Conservation (phyloP, 1,284 basidiomycete genomes). For the Pseudozyma hubeiensis region DNA sequence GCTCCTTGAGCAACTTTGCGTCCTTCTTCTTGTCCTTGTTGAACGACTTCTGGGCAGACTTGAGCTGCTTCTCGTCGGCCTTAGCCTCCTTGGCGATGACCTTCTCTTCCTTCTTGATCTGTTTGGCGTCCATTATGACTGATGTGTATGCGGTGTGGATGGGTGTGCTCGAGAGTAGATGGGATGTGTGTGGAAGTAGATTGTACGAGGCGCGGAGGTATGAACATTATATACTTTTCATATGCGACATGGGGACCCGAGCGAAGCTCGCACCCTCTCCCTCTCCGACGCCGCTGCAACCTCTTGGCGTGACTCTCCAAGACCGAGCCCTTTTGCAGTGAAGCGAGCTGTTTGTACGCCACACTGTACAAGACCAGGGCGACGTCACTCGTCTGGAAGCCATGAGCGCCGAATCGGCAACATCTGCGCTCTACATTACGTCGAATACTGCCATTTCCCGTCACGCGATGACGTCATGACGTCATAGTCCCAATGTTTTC, state of each 20-base stretch:
- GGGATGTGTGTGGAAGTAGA: not conserved
- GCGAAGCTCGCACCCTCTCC: no score
- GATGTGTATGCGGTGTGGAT: slow-evolving; percentile 2
- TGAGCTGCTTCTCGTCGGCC: slow-evolving; percentile 34
- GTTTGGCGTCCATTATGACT: slow-evolving; percentile 32
- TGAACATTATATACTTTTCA: not conserved
- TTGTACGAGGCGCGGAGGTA: no score
- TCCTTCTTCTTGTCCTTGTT: slow-evolving; percentile 38
- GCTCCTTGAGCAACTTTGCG: slow-evolving; percentile 29
- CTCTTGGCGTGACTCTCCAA: no score
- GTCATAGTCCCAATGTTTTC: slow-evolving; percentile 10
- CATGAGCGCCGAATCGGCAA: no score
- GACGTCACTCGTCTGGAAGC: no score
- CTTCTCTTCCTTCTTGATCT: slow-evolving; percentile 45
- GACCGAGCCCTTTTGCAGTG: no score
- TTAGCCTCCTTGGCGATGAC: slow-evolving; percentile 37
- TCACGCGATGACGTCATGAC: slow-evolving; percentile 33
- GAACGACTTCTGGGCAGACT: slow-evolving; percentile 28
- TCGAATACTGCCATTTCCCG: not conserved
- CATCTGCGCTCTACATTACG: no score
- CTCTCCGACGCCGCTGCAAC: no score
- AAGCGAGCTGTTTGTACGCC: no score
- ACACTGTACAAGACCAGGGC: no score
- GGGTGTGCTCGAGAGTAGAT: not conserved
- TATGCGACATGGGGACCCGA: no score